Evolutionary conservation across 2,329 filamentous ascomycete genomes (phyloP), one percentile per base, ranked within the genome.

Genomic region (Claviceps maximensis): DNA sequence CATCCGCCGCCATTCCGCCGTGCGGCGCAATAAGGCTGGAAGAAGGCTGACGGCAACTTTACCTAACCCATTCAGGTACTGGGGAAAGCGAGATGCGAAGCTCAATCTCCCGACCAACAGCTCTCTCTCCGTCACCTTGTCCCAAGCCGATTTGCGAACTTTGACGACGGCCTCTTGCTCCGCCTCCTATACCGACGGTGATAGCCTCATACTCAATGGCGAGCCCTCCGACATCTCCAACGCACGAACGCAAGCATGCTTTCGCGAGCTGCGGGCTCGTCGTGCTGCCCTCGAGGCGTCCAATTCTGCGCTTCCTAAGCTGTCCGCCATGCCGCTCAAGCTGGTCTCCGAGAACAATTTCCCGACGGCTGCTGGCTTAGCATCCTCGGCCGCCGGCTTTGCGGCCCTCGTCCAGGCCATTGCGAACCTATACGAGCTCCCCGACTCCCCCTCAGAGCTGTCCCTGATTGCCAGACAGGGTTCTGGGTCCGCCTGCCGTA

Each of bases 271-370:
- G 50, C 86, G 91, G 54, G 69, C 82, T 51, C 82, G 93, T 47
- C 86, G 93, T 57, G 77, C 82, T 51, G 75, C 80, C 25, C 76
- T 97, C 63, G 93, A 98, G 70, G 74, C 75, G 38, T 70, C 77
- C 56, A 75, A 95, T 66, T 61, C 82, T 0, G 82, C 81, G 23
- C 78, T 95, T n/a, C 89, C 91, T 45, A 88, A 87, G 69, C 82
- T 98, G 54, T 87, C 89, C 12, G 67, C 76, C 50, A 76, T 86
- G 63, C 82, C 87, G 36, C 81, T 98, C 56, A 86, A 84, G 61
- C 84, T 98, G 59, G 89, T 96, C 53, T 93, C 87, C 54, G 87
- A 93, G 74, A 98, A 98, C 79, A 98, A 98, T 78, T 98, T 98
- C 78, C 93, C 93, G 58, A 98, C 93, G 2, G 93, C 93, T 27